Conservation (phyloP, 371 early-diverging fungal genomes). For the Smittium culicis region DNA sequence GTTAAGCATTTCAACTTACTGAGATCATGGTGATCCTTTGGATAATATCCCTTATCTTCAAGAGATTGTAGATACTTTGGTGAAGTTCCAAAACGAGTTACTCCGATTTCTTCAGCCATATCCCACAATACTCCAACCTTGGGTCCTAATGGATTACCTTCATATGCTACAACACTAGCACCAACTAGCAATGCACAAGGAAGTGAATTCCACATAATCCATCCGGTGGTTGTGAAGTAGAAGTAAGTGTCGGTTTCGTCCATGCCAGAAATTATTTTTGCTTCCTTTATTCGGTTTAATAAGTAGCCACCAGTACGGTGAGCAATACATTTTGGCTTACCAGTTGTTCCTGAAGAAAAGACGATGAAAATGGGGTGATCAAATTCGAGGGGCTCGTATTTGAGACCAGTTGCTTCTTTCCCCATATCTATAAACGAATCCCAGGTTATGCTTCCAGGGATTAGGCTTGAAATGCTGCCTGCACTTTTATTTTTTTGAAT, state of each 20-base stretch:
- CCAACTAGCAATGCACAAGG: constrained; percentile 61
- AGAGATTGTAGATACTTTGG: constrained; percentile 89
- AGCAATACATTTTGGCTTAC: constrained; percentile 95
- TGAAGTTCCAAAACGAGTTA: constrained; percentile 84
- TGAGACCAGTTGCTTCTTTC: constrained; percentile 18
- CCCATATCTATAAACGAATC: background rate
- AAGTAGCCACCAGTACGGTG: constrained; percentile 87
- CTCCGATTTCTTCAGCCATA: constrained; percentile 51
- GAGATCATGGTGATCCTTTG: constrained; percentile 40
- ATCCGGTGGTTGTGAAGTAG: constrained; percentile 90
- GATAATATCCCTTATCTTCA: constrained; percentile 55
- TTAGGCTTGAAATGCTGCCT: background rate
- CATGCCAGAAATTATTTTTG: constrained; percentile 69
- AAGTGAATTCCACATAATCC: constrained; percentile 99
- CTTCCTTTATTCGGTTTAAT: constrained; percentile 85
- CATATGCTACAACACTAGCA: constrained; percentile 72
- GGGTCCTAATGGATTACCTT: constrained; percentile 90
- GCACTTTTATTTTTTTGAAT: background rate
- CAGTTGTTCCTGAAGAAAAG: constrained; percentile 95
- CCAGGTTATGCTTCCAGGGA: background rate
- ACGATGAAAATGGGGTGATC: constrained; percentile 89
- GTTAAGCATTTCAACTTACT: constrained; percentile 59
- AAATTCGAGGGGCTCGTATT: constrained; percentile 75
- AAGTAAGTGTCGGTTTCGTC: constrained; percentile 61
- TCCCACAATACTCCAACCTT: constrained; percentile 62